Evolutionary conservation across 768 basidiomycete genomes (phyloP).

Genomic region (Arthromyces matolae): DNA sequence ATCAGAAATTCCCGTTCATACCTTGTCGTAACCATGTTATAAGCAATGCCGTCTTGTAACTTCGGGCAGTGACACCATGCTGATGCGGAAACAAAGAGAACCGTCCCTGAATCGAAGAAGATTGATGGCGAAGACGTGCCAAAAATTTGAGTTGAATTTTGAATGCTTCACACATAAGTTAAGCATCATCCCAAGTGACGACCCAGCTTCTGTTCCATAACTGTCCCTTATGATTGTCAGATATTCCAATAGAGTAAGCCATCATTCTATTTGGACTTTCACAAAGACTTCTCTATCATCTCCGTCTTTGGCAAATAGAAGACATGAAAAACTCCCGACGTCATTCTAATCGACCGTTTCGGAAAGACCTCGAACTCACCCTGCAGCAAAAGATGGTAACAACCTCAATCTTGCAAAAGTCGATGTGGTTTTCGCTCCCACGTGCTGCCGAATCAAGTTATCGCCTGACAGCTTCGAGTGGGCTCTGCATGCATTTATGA

Average conservation of each 20-base stretch:
- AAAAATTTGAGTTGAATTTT: constrained; percentile 11
- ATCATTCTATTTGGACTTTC: no score
- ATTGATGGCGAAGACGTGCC: constrained; percentile 8
- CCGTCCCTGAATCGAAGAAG: constrained; percentile 15
- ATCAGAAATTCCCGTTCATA: no score
- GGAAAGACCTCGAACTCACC: constrained; percentile 12
- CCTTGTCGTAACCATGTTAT: neutral
- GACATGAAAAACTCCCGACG: neutral
- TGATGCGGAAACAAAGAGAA: constrained; percentile 6
- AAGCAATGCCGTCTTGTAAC: constrained; percentile 1
- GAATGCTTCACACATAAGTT: constrained; percentile 11
- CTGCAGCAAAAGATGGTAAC: constrained; percentile 13
- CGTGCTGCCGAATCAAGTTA: constrained; percentile 20
- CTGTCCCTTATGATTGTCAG: constrained; percentile 6
- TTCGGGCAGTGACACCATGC: constrained; percentile 6
- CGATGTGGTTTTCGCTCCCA: constrained; percentile 18
- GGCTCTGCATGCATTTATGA: constrained; percentile 18
- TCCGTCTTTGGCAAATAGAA: neutral
- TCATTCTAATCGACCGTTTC: constrained; percentile 3
- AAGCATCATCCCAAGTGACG: constrained; percentile 7
- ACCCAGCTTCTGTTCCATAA: constrained; percentile 14
- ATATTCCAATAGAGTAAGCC: neutral
- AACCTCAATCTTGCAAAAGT: constrained; percentile 10
- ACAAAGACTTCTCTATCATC: neutral
- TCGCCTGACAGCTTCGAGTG: constrained; percentile 18